phyloP scores from a whole-genome alignment of 2,329 filamentous ascomycete species.

The Aspergillus pseudoglaucus region DNA sequence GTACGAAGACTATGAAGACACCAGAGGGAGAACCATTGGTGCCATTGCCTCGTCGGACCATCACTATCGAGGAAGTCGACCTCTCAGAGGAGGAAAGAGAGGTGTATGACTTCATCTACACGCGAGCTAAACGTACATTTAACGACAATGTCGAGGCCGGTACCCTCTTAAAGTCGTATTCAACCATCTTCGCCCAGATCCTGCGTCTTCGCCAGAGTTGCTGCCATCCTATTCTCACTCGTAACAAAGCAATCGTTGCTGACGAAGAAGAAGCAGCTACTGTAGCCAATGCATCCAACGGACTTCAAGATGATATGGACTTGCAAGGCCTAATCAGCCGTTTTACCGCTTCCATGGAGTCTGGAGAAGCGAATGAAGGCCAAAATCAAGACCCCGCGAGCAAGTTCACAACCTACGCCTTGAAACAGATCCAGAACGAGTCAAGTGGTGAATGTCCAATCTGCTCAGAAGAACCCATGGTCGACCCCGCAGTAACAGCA shows the following conservation, averaged over 20 bases:
- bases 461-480: slow-evolving; percentile 92
- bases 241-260: slow-evolving; percentile 74
- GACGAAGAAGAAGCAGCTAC: slow-evolving; percentile 81
- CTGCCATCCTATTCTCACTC: slow-evolving; percentile 84
- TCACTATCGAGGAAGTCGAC: slow-evolving; percentile 83
- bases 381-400: slow-evolving; percentile 52
- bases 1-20: slow-evolving; percentile 98
- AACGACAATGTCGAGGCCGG: slow-evolving; percentile 82
- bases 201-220: slow-evolving; percentile 86
- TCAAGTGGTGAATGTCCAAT: slow-evolving; percentile 86
- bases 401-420: slow-evolving; percentile 75
- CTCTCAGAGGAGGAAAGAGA: slow-evolving; percentile 78
- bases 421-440: slow-evolving; percentile 87
- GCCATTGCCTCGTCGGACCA: slow-evolving; percentile 68
- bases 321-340: slow-evolving; percentile 75
- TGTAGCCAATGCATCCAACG: slow-evolving; percentile 69
- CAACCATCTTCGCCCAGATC: slow-evolving; percentile 95
- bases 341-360: slow-evolving; percentile 66
- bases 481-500: slow-evolving; percentile 85
- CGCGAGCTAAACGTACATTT: slow-evolving; percentile 75
- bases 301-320: slow-evolving; percentile 93
- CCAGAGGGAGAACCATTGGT: slow-evolving; percentile 78
- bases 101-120: slow-evolving; percentile 87
- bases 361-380: slow-evolving; percentile 40
- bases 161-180: slow-evolving; percentile 90